Conservation (phyloP, 805 yeast genomes). For the Myxozyma melibiosi region DNA sequence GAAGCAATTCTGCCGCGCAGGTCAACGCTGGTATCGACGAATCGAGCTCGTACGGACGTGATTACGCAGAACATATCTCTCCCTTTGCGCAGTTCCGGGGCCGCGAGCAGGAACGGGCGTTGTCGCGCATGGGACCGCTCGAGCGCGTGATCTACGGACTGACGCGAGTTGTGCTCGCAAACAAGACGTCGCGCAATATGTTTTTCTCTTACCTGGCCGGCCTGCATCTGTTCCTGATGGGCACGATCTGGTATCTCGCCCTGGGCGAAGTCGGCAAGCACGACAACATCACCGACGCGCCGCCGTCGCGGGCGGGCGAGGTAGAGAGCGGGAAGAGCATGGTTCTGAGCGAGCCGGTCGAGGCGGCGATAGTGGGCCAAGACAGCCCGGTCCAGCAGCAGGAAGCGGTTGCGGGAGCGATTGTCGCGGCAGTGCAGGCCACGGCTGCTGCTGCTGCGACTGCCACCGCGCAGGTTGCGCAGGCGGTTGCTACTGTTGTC, state of each 20-base stretch:
- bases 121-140: constrained; percentile 69
- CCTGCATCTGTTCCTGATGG: constrained; percentile 71
- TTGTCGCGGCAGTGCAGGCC: constrained; percentile 6
- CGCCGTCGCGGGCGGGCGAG: not conserved
- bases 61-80: constrained; percentile 75
- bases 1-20: constrained; percentile 23
- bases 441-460: constrained; percentile 3
- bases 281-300: constrained; percentile 12
- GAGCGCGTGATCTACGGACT: constrained; percentile 76
- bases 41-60: constrained; percentile 55
- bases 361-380: not conserved
- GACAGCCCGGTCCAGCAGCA: not conserved
- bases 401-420: not conserved
- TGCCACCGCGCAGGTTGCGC: not conserved
- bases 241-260: constrained; percentile 32
- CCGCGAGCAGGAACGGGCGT: constrained; percentile 73
- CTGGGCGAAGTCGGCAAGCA: constrained; percentile 31
- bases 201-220: constrained; percentile 74
- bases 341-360: not conserved
- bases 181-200: constrained; percentile 67
- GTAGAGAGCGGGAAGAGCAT: not conserved
- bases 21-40: constrained; percentile 29
- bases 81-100: constrained; percentile 82
- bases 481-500: constrained; percentile 2
- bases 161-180: constrained; percentile 74